Percentiles rank a stretch among this genome's conserved stretches.
These are phyloP conservation scores for Zygotorulaspora danielsina DNA, from an alignment of 805 yeast species.

Conservation along the genomic window DNA sequence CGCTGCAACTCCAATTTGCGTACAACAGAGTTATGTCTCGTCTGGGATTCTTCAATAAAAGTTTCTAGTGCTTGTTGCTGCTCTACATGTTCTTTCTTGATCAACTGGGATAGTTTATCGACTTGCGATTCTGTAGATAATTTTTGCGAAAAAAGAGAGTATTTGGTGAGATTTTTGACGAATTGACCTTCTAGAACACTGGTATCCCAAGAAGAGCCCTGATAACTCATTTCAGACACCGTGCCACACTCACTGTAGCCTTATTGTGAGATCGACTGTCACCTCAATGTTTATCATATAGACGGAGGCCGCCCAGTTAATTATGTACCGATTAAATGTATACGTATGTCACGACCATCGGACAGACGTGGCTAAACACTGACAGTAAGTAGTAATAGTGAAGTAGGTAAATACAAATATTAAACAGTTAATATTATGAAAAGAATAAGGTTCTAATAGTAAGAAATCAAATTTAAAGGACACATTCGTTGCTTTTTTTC, in stretches of 20 bases:
- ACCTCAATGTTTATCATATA: no score
- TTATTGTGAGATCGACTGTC: no score
- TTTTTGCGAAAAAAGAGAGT: conserved; percentile 26
- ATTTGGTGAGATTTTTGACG: conserved; percentile 28
- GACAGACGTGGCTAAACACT: no score
- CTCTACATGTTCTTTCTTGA: conserved; percentile 20
- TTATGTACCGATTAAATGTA: no score
- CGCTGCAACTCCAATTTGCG: conserved; percentile 54
- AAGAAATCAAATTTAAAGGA: conserved; percentile 3
- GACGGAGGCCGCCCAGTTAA: no score
- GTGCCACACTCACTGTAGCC: no score
- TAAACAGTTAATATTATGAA: conserved; percentile 9
- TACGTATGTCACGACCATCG: no score
- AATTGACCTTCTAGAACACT: conserved; percentile 25
- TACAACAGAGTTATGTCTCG: conserved; percentile 23
- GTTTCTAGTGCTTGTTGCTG: conserved; percentile 17
- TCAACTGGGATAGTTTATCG: conserved; percentile 22
- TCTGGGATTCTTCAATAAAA: conserved; percentile 24
- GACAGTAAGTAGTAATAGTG: no score
- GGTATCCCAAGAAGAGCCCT: conserved; percentile 9
- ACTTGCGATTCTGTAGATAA: conserved; percentile 32
- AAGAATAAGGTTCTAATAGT: conserved; percentile 2
- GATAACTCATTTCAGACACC: conserved; percentile 3
- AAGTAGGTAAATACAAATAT: conserved; percentile 9
- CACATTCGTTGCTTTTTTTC: conserved; percentile 2